Evolutionary conservation across 2,329 filamentous ascomycete species (phyloP), one percentile per base, ranked within the genome.

Genomic region (Parastagonospora avenae): DNA sequence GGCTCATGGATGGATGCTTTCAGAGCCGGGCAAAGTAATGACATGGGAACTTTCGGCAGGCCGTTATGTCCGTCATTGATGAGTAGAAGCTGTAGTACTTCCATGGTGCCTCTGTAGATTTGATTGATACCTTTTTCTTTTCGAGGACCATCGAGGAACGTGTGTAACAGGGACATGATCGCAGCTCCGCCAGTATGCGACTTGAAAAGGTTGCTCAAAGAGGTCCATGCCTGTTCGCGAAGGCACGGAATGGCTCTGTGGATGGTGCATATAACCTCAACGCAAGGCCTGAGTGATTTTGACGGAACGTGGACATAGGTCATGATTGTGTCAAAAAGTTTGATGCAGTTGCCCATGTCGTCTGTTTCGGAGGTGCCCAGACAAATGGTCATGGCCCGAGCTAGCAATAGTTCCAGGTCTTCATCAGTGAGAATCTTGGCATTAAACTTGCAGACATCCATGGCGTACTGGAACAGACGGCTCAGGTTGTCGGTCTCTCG

Each of bases 371-470:
- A 85, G 1, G 89, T 91, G 59, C 81, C 84, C 70, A 85, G 82
- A 72, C 88, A 91, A 39, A 92, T 89, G 46, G 78, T 74, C 39
- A 91, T 77, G 8, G 90, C 74, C 10, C 80, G 80, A 49, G 84
- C 80, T 49, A 92, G 82, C 46, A 92, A 74, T 3, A 78, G 77
- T 44, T 80, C 80, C 15, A 89, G 79, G 39, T 87, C 83, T 29
- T 79, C 73, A 56, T 89, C 86, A 56, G 82, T 81, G 19, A 88
- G 85, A 29, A 85, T 80, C 59, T 86, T 88, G 69, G 86, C 88
- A 67, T 87, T 90, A 77, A 90, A 92, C 67, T 90, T 91, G 75
- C 90, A 85, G 46, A 90, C 79, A 55, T 89, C 85, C 50, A 82
- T 80, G 46, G 88, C 79, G 58, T 86, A 89, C 10, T 77, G 73